A percentile compares a stretch with the other conserved stretches of the same genome.
These are phyloP conservation scores for Euryodendron excelsum DNA, from an alignment of 148 eudicot genomes.

Conservation along the genomic window DNA sequence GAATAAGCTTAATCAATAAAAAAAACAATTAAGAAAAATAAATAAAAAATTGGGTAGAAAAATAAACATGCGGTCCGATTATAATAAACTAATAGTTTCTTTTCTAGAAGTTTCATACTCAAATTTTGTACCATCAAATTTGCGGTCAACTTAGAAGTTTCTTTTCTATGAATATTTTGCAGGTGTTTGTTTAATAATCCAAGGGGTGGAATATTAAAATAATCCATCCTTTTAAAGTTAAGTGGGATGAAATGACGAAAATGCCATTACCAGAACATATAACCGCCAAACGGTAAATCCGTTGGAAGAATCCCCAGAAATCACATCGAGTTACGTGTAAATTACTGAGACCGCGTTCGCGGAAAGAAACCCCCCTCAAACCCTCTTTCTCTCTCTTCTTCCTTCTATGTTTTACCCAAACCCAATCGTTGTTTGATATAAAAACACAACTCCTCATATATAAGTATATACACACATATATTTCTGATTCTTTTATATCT, in stretches of 20 bases:
- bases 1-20: too few relatives aligned
- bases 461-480: not conserved
- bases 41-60: too few relatives aligned
- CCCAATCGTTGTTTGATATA: not conserved
- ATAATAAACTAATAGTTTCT: too few relatives aligned
- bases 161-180: too few relatives aligned
- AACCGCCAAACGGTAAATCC: constrained; percentile 19
- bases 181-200: too few relatives aligned
- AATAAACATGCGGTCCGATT: too few relatives aligned
- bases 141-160: too few relatives aligned
- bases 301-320: constrained; percentile 19
- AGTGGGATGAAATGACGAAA: constrained; percentile 3
- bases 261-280: constrained; percentile 1
- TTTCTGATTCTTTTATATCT: not conserved
- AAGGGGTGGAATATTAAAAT: too few relatives aligned
- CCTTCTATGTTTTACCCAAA: constrained; percentile 19
- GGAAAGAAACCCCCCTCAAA: constrained; percentile 37
- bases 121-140: too few relatives aligned
- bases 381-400: not conserved
- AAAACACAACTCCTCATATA: not conserved
- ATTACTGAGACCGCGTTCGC: constrained; percentile 37
- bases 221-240: too few relatives aligned
- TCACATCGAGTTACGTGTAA: constrained; percentile 25
- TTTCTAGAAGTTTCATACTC: too few relatives aligned
- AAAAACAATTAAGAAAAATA: too few relatives aligned